phyloP scores from a whole-genome alignment of 1,284 basidiomycete genomes.

The Boletellus dicymbophilus region DNA sequence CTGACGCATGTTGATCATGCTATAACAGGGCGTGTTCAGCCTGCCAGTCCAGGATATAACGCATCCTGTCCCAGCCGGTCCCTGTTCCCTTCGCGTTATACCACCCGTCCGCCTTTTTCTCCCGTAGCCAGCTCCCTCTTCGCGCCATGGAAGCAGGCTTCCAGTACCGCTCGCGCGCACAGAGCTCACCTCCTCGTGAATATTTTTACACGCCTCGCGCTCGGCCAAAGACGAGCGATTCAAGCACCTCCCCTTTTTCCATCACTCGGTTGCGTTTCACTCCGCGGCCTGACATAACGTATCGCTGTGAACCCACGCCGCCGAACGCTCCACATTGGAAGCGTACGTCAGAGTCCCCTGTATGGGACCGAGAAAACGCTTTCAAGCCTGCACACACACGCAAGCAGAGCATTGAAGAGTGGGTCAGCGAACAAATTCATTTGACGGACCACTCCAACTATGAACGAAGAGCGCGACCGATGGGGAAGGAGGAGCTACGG shows the following conservation, averaged over 20 bases:
- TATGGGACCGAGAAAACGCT: conserved; percentile 56
- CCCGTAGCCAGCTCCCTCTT: background rate
- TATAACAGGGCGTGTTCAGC: conserved; percentile 30
- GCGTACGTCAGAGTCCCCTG: conserved; percentile 48
- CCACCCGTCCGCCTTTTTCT: background rate
- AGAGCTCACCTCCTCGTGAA: conserved; percentile 19
- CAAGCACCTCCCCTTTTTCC: conserved; percentile 10
- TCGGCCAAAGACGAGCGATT: conserved; percentile 28
- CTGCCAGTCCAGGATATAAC: conserved; percentile 33
- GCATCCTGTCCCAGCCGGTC: conserved; percentile 12
- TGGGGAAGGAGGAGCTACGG: conserved; percentile 32
- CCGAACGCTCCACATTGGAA: conserved; percentile 35
- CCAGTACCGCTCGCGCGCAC: conserved; percentile 29
- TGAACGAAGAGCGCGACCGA: conserved; percentile 19
- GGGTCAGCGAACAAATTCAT: conserved; percentile 57
- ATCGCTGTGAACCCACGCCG: conserved; percentile 21
- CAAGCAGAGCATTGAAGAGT: conserved; percentile 55
- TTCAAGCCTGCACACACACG: conserved; percentile 43
- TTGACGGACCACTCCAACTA: conserved; percentile 31
- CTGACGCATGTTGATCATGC: conserved; percentile 33
- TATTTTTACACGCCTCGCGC: conserved; percentile 14
- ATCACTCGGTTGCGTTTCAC: conserved; percentile 25
- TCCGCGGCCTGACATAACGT: conserved; percentile 21
- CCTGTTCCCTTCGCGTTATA: conserved; percentile 15
- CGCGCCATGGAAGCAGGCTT: conserved; percentile 29